phyloP scores from a whole-genome alignment of 2,329 filamentous ascomycete genomes.

The Lachnum nothofagi region DNA sequence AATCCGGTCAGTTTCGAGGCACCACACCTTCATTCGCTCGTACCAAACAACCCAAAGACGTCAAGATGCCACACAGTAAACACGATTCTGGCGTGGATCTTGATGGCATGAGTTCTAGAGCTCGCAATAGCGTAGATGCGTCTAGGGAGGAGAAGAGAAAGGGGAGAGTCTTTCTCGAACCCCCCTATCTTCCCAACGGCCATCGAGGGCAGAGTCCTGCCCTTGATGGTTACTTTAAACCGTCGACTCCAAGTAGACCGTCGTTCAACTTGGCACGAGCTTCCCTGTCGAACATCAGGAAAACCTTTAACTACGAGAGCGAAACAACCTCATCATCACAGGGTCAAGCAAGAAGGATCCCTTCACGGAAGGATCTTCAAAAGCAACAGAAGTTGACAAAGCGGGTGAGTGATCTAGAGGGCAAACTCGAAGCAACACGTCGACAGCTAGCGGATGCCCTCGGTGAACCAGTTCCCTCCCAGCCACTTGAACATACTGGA shows the following conservation, averaged over 20 bases:
- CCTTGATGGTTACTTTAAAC: conserved; percentile 9
- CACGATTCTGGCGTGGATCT: conserved; percentile 30
- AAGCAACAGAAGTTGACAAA: conserved; percentile 53
- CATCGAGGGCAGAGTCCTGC: conserved; percentile 16
- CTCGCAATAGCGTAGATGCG: conserved; percentile 4
- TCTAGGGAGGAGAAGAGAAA: conserved; percentile 27
- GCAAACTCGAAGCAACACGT: conserved; percentile 51
- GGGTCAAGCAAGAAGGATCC: conserved; percentile 36
- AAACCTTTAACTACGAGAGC: conserved; percentile 11
- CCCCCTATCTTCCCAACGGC: conserved; percentile 7
- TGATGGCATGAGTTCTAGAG: conserved; percentile 1
- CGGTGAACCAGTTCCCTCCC: conserved; percentile 33
- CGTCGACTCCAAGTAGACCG: conserved; percentile 15
- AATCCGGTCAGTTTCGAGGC: conserved; percentile 39
- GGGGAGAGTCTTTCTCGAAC: conserved; percentile 23
- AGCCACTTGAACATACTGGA: conserved; percentile 24
- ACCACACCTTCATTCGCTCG: neutral
- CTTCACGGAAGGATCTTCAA: conserved; percentile 52
- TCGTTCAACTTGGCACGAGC: conserved; percentile 20
- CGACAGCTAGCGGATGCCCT: conserved; percentile 48
- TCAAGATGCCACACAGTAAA: conserved; percentile 11
- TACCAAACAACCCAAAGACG: neutral
- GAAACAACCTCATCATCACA: neutral
- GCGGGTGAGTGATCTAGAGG: conserved; percentile 56
- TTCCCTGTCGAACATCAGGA: conserved; percentile 21